Percentiles rank a stretch among this genome's conserved stretches.
Conservation (phyloP, 164 flowering plant species). For the Aristolochia californica region DNA sequence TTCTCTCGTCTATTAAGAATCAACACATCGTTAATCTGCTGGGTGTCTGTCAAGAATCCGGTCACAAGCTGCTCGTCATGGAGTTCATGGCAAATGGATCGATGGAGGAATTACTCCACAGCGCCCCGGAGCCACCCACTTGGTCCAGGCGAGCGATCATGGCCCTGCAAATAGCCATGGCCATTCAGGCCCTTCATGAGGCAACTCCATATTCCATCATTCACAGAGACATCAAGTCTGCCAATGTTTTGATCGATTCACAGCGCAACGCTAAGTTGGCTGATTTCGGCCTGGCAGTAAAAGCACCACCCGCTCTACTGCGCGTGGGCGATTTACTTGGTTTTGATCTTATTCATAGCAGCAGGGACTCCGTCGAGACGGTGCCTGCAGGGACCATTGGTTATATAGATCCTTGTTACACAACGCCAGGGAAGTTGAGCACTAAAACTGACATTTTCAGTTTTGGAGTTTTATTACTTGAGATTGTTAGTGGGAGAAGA, state of each 20-base stretch:
- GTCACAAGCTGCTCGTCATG: conserved; percentile 37
- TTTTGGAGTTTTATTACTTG: conserved; percentile 59
- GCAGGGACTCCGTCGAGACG: conserved; percentile 2
- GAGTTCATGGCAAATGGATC: conserved; percentile 68
- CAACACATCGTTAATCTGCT: conserved; percentile 29
- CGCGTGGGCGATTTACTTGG: background rate
- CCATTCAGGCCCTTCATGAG: conserved; percentile 39
- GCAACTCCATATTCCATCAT: conserved; percentile 24
- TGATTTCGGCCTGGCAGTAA: conserved; percentile 56
- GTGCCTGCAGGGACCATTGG: conserved; percentile 75
- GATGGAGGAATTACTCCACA: conserved; percentile 41
- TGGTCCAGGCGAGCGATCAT: conserved; percentile 43
- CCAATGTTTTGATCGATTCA: conserved; percentile 50
- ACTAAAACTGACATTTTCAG: conserved; percentile 58
- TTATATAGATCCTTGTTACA: conserved; percentile 62
- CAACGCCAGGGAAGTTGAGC: conserved; percentile 37
- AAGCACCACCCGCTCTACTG: background rate
- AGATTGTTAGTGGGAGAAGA: conserved; percentile 43
- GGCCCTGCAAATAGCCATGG: conserved; percentile 42
- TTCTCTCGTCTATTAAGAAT: conserved; percentile 32
- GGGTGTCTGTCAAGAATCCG: conserved; percentile 24
- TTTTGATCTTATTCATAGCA: background rate
- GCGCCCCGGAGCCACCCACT: conserved; percentile 13
- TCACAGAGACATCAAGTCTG: conserved; percentile 60
- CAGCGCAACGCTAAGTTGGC: conserved; percentile 41